phyloP scores from a whole-genome alignment of 805 yeast genomes.

The Maudiozyma turicensis region DNA sequence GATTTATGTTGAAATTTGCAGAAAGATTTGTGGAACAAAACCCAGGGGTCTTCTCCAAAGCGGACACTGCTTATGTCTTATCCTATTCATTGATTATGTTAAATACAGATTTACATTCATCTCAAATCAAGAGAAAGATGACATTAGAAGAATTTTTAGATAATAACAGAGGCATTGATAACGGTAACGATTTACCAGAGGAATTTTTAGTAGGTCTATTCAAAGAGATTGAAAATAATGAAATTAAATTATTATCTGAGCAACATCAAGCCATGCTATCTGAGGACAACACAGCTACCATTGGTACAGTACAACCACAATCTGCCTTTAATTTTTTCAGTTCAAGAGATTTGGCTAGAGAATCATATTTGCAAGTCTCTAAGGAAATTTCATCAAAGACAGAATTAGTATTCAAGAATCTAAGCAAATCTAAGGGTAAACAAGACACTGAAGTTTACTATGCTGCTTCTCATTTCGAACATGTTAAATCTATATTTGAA shows the following conservation, averaged over 20 bases:
- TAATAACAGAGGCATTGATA: constrained; percentile 88
- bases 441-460: constrained; percentile 48
- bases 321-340: constrained; percentile 52
- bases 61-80: constrained; percentile 87
- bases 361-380: constrained; percentile 87
- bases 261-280: constrained; percentile 84
- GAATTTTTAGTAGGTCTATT: constrained; percentile 62
- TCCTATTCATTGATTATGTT: constrained; percentile 88
- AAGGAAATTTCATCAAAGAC: constrained; percentile 85
- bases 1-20: constrained; percentile 95
- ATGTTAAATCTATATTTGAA: constrained; percentile 87
- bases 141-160: constrained; percentile 74
- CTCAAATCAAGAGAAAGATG: constrained; percentile 81
- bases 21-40: constrained; percentile 84
- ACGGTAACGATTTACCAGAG: constrained; percentile 72
- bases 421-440: constrained; percentile 41
- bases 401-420: constrained; percentile 64
- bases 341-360: constrained; percentile 60
- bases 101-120: constrained; percentile 89
- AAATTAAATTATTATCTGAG: constrained; percentile 84
- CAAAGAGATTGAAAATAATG: constrained; percentile 71
- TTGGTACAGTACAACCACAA: constrained; percentile 25
- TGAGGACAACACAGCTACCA: constrained; percentile 39
- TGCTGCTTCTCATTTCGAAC: constrained; percentile 79
- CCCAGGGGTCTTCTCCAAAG: constrained; percentile 79